phyloP scores from a whole-genome alignment of 192 early-diverging fungal species.

The Rhizophagus prolifer region DNA sequence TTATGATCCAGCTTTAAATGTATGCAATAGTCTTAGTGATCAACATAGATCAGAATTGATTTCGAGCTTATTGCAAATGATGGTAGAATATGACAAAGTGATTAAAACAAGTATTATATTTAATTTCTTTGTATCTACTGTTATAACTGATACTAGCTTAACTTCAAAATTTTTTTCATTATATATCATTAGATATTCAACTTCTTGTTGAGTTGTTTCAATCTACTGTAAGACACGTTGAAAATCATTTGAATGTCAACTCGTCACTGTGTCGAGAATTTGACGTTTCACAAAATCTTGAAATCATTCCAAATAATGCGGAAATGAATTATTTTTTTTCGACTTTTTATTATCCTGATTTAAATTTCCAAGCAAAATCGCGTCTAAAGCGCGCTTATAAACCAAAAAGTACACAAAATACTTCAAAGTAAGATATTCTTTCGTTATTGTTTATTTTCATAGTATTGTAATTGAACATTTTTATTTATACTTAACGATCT shows the following conservation, averaged over 20 bases:
- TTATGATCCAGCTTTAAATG: slow-evolving; percentile 10
- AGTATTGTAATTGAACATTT: neutral
- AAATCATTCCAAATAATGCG: neutral
- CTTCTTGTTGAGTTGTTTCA: neutral
- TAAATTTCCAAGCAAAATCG: neutral
- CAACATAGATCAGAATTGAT: neutral
- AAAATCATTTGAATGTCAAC: neutral
- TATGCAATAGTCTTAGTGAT: neutral
- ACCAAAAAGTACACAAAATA: neutral
- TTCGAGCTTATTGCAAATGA: neutral
- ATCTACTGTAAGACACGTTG: neutral
- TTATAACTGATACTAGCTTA: too few relatives aligned
- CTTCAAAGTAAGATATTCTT: neutral
- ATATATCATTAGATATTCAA: neutral
- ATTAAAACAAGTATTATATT: slow-evolving; percentile 5
- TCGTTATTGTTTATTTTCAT: neutral
- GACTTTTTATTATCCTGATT: neutral
- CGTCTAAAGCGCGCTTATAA: neutral
- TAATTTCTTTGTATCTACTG: neutral
- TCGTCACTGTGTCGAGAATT: neutral
- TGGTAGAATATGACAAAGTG: neutral
- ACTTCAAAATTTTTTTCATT: neutral
- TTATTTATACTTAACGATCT: neutral
- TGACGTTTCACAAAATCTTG: too few relatives aligned
- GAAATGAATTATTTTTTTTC: slow-evolving; percentile 5